phyloP scores from a whole-genome alignment of 1,139 yeast species.

The Kodamaea anthophila region DNA sequence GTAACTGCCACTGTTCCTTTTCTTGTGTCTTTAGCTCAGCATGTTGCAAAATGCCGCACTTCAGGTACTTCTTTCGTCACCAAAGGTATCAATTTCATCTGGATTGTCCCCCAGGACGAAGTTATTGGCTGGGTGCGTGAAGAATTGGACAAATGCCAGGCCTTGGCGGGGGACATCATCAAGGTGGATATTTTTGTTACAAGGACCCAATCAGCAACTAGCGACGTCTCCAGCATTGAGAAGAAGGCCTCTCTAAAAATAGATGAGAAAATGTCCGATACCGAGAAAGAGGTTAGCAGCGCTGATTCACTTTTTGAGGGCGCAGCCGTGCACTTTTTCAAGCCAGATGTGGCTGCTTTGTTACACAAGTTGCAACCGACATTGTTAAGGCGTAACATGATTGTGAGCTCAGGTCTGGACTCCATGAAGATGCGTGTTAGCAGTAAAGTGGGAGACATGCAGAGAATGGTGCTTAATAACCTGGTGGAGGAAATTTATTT shows the following conservation, averaged over 20 bases:
- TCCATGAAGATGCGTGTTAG: constrained; percentile 41
- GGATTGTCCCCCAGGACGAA: constrained; percentile 39
- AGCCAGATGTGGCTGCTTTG: constrained; percentile 28
- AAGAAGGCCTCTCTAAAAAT: background rate
- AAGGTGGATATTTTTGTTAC: constrained; percentile 24
- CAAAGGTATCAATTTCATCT: constrained; percentile 36
- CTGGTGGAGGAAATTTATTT: constrained; percentile 46
- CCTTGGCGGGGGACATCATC: constrained; percentile 19
- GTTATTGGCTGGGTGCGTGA: constrained; percentile 41
- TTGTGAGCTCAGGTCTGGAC: constrained; percentile 49
- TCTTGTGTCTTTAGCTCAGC: constrained; percentile 22
- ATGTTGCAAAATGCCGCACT: constrained; percentile 11
- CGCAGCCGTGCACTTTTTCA: constrained; percentile 14
- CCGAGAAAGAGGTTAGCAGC: background rate
- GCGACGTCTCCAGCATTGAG: background rate
- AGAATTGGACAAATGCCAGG: constrained; percentile 30
- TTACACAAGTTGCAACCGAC: constrained; percentile 14
- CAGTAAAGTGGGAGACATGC: constrained; percentile 35
- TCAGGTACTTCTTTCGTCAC: constrained; percentile 10
- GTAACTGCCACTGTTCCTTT: constrained; percentile 50
- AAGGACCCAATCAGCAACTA: constrained; percentile 1
- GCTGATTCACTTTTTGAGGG: background rate
- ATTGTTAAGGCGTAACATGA: constrained; percentile 35
- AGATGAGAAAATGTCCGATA: constrained; percentile 1
- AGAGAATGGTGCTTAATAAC: constrained; percentile 28